A percentile compares a stretch with the other conserved stretches of the same genome.
phyloP scores from a whole-genome alignment of 148 eudicot species.

The Camellia japonica region DNA sequence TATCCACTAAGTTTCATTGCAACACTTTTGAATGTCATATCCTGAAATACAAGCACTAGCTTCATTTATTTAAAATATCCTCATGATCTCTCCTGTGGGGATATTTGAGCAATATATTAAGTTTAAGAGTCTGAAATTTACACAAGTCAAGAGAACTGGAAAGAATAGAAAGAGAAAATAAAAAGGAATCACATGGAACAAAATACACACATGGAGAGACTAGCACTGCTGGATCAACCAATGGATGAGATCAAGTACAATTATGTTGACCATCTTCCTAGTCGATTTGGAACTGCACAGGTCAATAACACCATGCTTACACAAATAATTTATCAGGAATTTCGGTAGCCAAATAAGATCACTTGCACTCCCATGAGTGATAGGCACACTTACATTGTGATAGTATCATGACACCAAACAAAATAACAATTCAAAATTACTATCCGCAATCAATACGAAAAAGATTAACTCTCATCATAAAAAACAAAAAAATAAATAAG shows the following conservation, averaged over 20 bases:
- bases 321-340: neutral
- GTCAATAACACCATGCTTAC: neutral
- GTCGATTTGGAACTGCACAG: neutral
- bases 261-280: neutral
- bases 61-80: no score
- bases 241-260: neutral
- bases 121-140: neutral
- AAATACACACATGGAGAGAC: neutral
- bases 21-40: neutral
- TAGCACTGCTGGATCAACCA: neutral
- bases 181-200: neutral
- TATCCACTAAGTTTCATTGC: neutral
- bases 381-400: neutral
- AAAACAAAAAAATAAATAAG: neutral
- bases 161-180: neutral
- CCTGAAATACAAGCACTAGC: neutral
- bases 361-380: neutral
- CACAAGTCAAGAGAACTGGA: neutral
- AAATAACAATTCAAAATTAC: neutral
- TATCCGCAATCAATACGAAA: neutral
- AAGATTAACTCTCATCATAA: neutral
- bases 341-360: neutral
- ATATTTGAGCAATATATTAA: no score
- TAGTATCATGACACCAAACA: neutral
- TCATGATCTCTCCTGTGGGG: neutral